Base-by-base conservation (phyloP, 1,139 yeast genomes). In the Pneumocystis canis region DNA sequence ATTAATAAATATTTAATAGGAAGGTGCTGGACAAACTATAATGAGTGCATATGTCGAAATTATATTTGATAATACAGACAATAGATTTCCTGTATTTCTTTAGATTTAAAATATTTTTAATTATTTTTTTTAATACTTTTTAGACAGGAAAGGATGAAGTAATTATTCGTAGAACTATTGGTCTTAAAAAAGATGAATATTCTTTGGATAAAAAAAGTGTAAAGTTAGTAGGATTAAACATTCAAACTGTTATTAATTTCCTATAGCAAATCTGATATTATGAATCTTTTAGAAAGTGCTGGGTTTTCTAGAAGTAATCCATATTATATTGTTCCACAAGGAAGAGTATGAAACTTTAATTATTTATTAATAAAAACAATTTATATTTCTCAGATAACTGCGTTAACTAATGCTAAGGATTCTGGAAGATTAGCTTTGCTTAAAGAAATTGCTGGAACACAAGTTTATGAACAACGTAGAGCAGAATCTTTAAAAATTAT, bases 301-400 rank as follows among this genome's bases (percentile, higher is more conserved):
- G 98, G 98, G 0, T 89, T 92, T 71, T 87, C 96, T 1, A 80
- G 88, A 65, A 84, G 90, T 2, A 90, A 89, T 68, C 97, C 97
- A 0, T 92, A 90, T 73, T 92, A 92, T 73, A 90, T 92, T 69
- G 98, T 92, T 2, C 98, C 98, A 0, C 99, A 92, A 73, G 99
- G 99, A 18, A 80, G 88, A 69, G 54, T 47, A 47, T 47, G 31
- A 47, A 20, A 5, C 25, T 5, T 47, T 25, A 25, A 11, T 25
- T 11, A 47, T 25, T 47, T 3, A 47, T 9, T 3, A 3, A 25
- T 25, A 25, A 11, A n/a, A n/a, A n/a, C n/a, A 4, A 3, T n/a
- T 47, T 47, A 47, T 37, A 18, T 47, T 47, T 47, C 9, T 9
- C 14, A 47, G 54, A 65, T 68, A 35, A 84, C 90, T 0, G 80